These are phyloP conservation scores for Solanum hybrid DNA, from an alignment of 305 asterid genomes.

Conservation along the genomic window DNA sequence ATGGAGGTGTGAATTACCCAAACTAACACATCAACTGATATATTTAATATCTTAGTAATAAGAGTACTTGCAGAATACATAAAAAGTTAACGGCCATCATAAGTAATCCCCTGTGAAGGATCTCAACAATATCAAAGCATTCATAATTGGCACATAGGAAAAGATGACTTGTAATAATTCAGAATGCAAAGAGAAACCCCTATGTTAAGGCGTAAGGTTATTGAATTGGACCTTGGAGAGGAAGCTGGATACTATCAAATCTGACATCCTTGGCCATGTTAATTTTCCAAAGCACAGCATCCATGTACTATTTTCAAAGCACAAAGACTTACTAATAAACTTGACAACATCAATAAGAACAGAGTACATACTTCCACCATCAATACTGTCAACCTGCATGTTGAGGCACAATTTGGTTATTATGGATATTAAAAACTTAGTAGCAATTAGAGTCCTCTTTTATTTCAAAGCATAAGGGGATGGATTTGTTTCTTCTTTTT, in stretches of 20 bases:
- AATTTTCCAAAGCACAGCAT: conserved; percentile 74
- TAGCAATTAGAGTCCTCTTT: neutral
- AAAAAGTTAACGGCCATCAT: neutral
- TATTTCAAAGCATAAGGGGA: neutral
- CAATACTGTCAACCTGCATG: conserved; percentile 42
- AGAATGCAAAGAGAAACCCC: neutral
- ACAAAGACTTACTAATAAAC: conserved; percentile 46
- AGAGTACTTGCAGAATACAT: neutral
- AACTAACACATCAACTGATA: neutral
- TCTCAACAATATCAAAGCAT: neutral
- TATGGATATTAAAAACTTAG: neutral
- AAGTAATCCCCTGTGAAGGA: neutral
- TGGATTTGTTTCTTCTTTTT: neutral
- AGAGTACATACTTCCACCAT: conserved; percentile 63
- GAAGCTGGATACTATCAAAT: conserved; percentile 69
- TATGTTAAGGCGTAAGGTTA: neutral
- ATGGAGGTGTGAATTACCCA: neutral
- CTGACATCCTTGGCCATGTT: conserved; percentile 95
- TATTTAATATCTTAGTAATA: neutral
- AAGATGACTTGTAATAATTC: neutral
- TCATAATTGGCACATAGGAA: neutral
- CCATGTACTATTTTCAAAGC: conserved; percentile 62
- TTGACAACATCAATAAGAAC: conserved; percentile 41
- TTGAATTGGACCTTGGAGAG: conserved; percentile 59
- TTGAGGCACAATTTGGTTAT: neutral